Evolutionary conservation across 139 green algal species (phyloP), one percentile per base, ranked within the genome.

Genomic region (Yamagishiella unicocca): DNA sequence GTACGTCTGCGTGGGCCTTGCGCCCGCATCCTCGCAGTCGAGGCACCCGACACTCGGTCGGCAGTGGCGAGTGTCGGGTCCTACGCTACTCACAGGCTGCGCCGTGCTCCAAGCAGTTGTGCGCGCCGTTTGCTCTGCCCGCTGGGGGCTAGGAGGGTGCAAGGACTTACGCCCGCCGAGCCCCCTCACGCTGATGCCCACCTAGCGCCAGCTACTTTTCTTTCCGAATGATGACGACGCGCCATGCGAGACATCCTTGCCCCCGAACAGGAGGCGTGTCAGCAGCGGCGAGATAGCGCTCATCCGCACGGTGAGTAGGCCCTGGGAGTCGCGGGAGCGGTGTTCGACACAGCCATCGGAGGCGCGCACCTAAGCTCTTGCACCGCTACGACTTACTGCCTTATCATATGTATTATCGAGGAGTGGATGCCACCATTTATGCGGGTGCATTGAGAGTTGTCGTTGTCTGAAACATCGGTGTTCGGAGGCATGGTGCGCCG

Each of bases 171-270:
- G 66, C 66, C 66, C 66, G 66, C 66, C 66, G 66, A 74, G 70
- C 70, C 38, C 70, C 40, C 38, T 78, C 14, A 55, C 54, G 66
- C 66, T 29, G 66, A 74, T 74, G 66, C 66, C 66, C 66, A 74
- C 70, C 70, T 54, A 78, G 22, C 50, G 70, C 70, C 70, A 78
- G 70, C 40, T 78, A 78, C 70, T 54, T 78, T 78, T 55, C 64
- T 74, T 78, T 54, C 40, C 70, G 70, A 78, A 78, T 54, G 70
- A 78, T 78, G 70, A 78, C 24, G 70, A 29, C 70, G 70, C 38
- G 37, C 70, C 70, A 78, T 78, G 70, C 70, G 38, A 78, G 70
- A 54, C 54, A 35, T 54, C 35, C 42, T 54, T 46, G 40, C 70
- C 70, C 38, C 70, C 70, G 38, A 78, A 35, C 70, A 58, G 70